phyloP scores from a whole-genome alignment of 1,284 basidiomycete species.

The Exobasidium cylindrosporum region DNA sequence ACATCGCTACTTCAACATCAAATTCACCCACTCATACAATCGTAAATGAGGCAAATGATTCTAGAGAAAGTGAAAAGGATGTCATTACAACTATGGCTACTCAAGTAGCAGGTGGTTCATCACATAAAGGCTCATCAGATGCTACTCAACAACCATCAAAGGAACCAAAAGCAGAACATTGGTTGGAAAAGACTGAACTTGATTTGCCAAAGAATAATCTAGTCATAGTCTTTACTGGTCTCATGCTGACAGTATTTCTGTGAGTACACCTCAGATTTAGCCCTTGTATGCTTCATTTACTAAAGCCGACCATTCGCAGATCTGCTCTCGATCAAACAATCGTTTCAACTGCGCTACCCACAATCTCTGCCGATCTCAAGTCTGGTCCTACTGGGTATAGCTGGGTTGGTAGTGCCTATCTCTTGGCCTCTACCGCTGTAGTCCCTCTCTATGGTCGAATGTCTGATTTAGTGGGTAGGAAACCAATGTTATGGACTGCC shows the following conservation, averaged over 20 bases:
- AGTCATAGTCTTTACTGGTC: conserved; percentile 36
- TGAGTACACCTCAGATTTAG: too few relatives aligned
- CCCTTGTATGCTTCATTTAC: too few relatives aligned
- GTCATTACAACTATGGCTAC: too few relatives aligned
- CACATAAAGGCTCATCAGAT: too few relatives aligned
- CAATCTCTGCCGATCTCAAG: conserved; percentile 34
- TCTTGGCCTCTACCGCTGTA: conserved; percentile 56
- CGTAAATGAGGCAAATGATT: too few relatives aligned
- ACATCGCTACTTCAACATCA: too few relatives aligned
- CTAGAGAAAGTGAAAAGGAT: too few relatives aligned
- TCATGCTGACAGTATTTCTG: conserved; percentile 33
- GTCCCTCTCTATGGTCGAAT: conserved; percentile 52
- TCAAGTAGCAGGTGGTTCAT: too few relatives aligned
- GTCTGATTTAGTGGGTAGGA: conserved; percentile 59
- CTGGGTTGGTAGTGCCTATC: conserved; percentile 58
- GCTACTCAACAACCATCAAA: too few relatives aligned
- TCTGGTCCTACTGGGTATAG: conserved; percentile 34
- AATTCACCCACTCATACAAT: too few relatives aligned
- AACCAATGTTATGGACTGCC: conserved; percentile 69
- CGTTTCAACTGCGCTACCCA: conserved; percentile 54
- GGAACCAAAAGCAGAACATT: conserved; percentile 21
- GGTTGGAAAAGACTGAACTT: conserved; percentile 32
- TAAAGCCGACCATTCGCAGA: background rate
- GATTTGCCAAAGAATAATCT: conserved; percentile 44
- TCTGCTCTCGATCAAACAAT: conserved; percentile 55